These are phyloP conservation scores for Chamaecyparis obtusa DNA, from an alignment of 75 land plant species.

Conservation along the genomic window DNA sequence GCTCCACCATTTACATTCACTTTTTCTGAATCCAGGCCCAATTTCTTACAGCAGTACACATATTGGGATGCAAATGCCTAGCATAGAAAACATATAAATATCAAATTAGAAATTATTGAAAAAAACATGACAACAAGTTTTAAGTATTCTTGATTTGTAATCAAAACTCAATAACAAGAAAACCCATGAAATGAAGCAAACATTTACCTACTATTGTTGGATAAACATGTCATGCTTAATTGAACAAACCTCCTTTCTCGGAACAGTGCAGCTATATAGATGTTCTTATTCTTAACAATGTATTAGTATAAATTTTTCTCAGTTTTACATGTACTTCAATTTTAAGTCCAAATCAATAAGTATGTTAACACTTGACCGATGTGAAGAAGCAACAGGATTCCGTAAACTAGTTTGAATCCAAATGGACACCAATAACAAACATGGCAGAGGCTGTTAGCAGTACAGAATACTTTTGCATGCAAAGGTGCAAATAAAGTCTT, in stretches of 20 bases:
- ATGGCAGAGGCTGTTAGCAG: not conserved
- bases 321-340: not conserved
- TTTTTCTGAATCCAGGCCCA: slow-evolving; percentile 21
- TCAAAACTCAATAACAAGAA: not conserved
- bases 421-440: not conserved
- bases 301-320: not conserved
- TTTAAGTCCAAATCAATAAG: not conserved
- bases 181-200: not conserved
- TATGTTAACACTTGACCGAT: not conserved
- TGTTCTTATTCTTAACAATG: not conserved
- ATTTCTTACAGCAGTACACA: slow-evolving; percentile 23
- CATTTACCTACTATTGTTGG: not conserved
- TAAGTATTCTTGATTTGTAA: not conserved
- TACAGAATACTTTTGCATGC: not conserved
- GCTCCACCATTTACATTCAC: slow-evolving; percentile 39
- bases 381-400: not conserved
- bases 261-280: not conserved
- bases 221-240: not conserved
- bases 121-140: not conserved
- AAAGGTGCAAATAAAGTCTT: not conserved
- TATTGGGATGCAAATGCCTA: slow-evolving; percentile 35
- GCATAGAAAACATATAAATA: not conserved
- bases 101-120: not conserved
- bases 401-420: not conserved
- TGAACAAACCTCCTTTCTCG: not conserved